phyloP scores from a whole-genome alignment of 176 grass and related monocot species.

The Hordeum marinum region DNA sequence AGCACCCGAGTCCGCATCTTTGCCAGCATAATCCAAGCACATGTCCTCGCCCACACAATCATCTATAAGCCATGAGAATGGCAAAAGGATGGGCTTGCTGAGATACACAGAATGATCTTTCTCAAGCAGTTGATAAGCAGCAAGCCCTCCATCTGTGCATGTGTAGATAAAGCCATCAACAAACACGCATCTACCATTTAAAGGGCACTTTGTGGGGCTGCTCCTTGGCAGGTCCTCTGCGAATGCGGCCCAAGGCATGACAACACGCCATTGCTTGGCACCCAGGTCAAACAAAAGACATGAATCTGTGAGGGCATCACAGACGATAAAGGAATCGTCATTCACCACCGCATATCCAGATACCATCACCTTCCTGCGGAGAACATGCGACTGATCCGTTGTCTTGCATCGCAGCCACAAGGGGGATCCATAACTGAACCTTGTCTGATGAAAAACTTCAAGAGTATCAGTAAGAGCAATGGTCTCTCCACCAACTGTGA shows the following conservation, averaged over 20 bases:
- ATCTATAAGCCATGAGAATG: no score
- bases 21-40: neutral
- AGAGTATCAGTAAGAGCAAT: neutral
- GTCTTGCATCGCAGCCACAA: neutral
- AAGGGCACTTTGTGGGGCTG: no score
- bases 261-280: neutral
- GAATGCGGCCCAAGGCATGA: neutral
- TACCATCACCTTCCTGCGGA: neutral
- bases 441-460: neutral
- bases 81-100: neutral
- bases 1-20: neutral
- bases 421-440: neutral
- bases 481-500: neutral
- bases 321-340: neutral
- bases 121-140: neutral
- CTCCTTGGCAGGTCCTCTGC: neutral
- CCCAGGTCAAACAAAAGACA: neutral
- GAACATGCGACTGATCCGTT: neutral
- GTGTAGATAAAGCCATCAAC: neutral
- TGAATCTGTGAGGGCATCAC: no score
- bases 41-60: neutral
- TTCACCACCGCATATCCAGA: neutral
- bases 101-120: neutral
- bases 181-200: neutral
- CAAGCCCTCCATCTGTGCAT: neutral